A percentile compares a stretch with the other conserved stretches of the same genome.
These are phyloP conservation scores for Cladosporium sp. DNA, from an alignment of 2,329 filamentous ascomycete species.

Conservation along the genomic window DNA sequence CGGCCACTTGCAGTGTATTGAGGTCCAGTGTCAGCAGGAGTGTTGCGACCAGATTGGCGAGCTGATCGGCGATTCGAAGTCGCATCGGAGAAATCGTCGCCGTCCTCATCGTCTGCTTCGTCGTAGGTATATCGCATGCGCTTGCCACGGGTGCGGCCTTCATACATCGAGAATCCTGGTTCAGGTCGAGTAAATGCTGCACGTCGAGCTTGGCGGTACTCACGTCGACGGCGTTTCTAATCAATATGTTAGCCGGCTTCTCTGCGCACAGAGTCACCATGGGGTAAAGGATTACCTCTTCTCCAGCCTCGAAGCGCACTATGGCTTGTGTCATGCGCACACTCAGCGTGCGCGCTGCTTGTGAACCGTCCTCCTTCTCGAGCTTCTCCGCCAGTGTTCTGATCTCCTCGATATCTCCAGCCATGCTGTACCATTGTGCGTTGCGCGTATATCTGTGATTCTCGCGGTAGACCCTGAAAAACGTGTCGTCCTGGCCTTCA, in stretches of 20 bases:
- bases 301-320: constrained; percentile 85
- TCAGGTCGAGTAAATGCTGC: constrained; percentile 85
- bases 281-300: constrained; percentile 56
- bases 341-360: constrained; percentile 72
- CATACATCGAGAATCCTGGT: constrained; percentile 86
- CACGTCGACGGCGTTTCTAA: constrained; percentile 85
- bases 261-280: neutral
- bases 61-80: constrained; percentile 62
- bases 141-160: constrained; percentile 93
- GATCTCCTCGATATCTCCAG: constrained; percentile 84
- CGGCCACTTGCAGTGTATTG: constrained; percentile 79
- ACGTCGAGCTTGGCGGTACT: constrained; percentile 82
- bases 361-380: constrained; percentile 69
- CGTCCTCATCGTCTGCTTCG: constrained; percentile 71
- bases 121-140: constrained; percentile 95
- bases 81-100: constrained; percentile 63
- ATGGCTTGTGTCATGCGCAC: constrained; percentile 75
- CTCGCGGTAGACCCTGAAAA: constrained; percentile 90
- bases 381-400: constrained; percentile 71
- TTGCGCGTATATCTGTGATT: constrained; percentile 74
- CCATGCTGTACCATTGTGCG: constrained; percentile 84
- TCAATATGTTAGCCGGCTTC: neutral
- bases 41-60: constrained; percentile 63
- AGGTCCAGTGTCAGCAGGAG: constrained; percentile 66
- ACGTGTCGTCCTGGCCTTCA: constrained; percentile 89